Conservation (phyloP, 2,329 filamentous ascomycete genomes). For the Immersiporthe knoxdaviesiana region DNA sequence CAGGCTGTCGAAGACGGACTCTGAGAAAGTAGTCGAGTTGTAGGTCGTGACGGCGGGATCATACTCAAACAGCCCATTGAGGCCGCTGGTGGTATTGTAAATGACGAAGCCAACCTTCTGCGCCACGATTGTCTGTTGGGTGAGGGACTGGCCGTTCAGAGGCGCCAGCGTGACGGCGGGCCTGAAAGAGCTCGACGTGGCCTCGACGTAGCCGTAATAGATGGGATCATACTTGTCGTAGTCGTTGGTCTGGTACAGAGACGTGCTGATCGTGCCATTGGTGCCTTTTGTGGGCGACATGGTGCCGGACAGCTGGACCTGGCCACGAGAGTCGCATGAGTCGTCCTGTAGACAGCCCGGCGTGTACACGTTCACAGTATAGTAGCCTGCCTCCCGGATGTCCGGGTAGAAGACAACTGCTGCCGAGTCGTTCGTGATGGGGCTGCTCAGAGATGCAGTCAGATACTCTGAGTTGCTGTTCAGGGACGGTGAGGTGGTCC, state of each 20-base stretch:
- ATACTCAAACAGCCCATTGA: conserved; percentile 92
- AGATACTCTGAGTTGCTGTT: conserved; percentile 78
- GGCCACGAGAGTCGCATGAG: conserved; percentile 75
- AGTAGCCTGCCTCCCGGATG: conserved; percentile 87
- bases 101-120: conserved; percentile 81
- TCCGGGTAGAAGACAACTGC: conserved; percentile 81
- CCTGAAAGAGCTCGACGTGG: conserved; percentile 71
- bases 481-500: conserved; percentile 69
- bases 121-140: conserved; percentile 79
- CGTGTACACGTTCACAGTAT: conserved; percentile 88
- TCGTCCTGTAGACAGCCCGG: conserved; percentile 84
- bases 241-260: conserved; percentile 87
- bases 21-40: conserved; percentile 64
- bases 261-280: conserved; percentile 52
- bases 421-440: conserved; percentile 61
- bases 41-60: conserved; percentile 66
- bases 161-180: conserved; percentile 80
- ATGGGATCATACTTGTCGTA: conserved; percentile 97
- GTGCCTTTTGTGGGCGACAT: conserved; percentile 53
- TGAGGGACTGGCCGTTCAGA: conserved; percentile 61
- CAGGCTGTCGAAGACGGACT: conserved; percentile 76
- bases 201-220: conserved; percentile 83
- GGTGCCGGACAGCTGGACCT: conserved; percentile 77
- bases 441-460: conserved; percentile 63
- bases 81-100: conserved; percentile 72